Evolutionary conservation across 2,329 filamentous ascomycete species (phyloP).

Genomic region (Rhinocladiella similis): DNA sequence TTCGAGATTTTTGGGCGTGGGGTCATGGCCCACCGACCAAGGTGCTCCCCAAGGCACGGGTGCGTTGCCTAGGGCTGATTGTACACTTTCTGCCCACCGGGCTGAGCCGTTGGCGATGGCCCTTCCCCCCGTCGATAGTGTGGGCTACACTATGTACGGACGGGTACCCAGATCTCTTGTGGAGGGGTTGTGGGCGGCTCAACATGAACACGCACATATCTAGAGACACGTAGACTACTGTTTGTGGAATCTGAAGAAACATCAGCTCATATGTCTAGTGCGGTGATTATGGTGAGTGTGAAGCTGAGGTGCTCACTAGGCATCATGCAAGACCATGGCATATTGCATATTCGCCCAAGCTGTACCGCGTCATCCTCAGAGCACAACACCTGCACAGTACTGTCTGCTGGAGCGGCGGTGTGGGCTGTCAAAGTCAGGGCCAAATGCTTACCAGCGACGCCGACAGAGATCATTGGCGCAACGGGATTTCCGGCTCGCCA

Average conservation of each 20-base stretch:
- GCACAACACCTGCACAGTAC: not conserved
- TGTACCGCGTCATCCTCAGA: not conserved
- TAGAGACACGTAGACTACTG: too few relatives aligned
- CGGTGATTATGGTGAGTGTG: too few relatives aligned
- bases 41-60: too few relatives aligned
- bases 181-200: not conserved
- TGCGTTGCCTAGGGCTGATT: too few relatives aligned
- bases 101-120: not conserved
- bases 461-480: not conserved
- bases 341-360: not conserved
- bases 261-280: too few relatives aligned
- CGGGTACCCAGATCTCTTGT: not conserved
- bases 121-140: not conserved
- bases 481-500: not conserved
- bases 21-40: too few relatives aligned
- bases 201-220: too few relatives aligned
- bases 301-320: too few relatives aligned
- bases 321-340: too few relatives aligned
- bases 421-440: not conserved
- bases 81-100: not conserved
- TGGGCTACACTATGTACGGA: not conserved
- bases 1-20: not conserved
- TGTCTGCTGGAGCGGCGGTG: not conserved
- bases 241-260: too few relatives aligned
- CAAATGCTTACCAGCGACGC: not conserved